Evolutionary conservation across 768 basidiomycete species (phyloP), one percentile per base, ranked within the genome.

Genomic region (Russula sp.): DNA sequence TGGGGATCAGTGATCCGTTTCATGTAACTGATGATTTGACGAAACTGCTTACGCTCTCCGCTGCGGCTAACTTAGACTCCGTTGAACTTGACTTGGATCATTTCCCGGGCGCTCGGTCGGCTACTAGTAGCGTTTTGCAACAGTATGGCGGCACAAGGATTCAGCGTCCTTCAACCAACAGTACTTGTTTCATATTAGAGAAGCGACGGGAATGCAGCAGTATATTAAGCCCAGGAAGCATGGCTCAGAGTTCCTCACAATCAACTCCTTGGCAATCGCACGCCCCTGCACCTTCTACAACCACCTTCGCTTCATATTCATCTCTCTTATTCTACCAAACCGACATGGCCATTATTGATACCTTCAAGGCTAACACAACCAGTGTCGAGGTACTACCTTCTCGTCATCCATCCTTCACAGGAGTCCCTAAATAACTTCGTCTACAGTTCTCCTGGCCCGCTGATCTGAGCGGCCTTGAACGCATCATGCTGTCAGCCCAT

Each of bases 401-500:
- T 34, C 28, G n/a, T 13, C 55, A 14, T n/a, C n/a, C 44, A 20
- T 46, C 6, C 2, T 32, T n/a, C 44, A 57, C 20, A 14, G 5
- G 20, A 13, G 4, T 22, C 7, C 44, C 28, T 53, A 16, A n/a
- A 46, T 38, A 20, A 30, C 9, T 18, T 18, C 20, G 2, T 1
- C 16, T 24, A 4, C 20, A 69, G 68, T 69, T 64, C 63, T 48
- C 66, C 5, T 85, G 84, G 81, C 84, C 84, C 0, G 62, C 65
- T 2, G 72, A 70, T 34, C 44, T 75, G 5, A 85, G 81, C 32
- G 86, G 86, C 34, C 65, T 89, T n/a, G 88, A 89, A 73, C 81
- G 88, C 30, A 82, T 89, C 59, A 82, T 85, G 61, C 79, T 89
- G 26, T 83, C 85, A 34, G 83, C 87, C 0, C 86, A 86, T 67